Conservation (phyloP, 495 filamentous ascomycete species). For the Aspergillus indologenus region DNA sequence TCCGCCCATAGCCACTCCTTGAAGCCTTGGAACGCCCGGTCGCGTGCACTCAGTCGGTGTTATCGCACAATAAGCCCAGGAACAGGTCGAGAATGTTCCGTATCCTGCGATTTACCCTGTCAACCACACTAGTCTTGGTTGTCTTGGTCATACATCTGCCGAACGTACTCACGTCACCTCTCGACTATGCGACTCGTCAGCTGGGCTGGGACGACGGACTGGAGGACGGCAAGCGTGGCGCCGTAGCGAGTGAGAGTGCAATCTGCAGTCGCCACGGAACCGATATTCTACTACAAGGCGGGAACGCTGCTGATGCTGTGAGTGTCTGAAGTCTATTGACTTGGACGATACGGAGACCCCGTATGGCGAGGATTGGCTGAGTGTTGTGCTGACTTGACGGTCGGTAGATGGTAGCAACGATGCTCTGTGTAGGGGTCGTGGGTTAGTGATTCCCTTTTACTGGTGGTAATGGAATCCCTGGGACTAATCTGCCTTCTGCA, state of each 20-base stretch:
- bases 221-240: conserved; percentile 53
- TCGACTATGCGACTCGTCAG: conserved; percentile 17
- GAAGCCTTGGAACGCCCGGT: not conserved
- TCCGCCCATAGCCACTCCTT: conserved; percentile 10
- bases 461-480: not conserved
- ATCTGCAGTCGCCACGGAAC: conserved; percentile 76
- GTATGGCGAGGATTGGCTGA: not conserved
- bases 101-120: conserved; percentile 17
- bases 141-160: conserved; percentile 27
- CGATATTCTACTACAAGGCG: conserved; percentile 63
- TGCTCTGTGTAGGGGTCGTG: conserved; percentile 71
- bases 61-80: not conserved
- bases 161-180: conserved; percentile 21
- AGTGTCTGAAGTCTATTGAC: conserved; percentile 14
- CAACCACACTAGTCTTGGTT: conserved; percentile 21
- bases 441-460: conserved; percentile 37
- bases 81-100: conserved; percentile 13
- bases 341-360: not conserved
- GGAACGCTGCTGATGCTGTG: conserved; percentile 73
- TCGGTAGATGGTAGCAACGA: conserved; percentile 61
- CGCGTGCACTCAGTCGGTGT: not conserved
- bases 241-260: conserved; percentile 73
- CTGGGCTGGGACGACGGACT: not conserved
- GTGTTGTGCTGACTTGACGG: not conserved
- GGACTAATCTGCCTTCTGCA: not conserved